Evolutionary conservation across 306 rosid species (phyloP), one percentile per base, ranked within the genome.

Genomic region (Prunus padus): DNA sequence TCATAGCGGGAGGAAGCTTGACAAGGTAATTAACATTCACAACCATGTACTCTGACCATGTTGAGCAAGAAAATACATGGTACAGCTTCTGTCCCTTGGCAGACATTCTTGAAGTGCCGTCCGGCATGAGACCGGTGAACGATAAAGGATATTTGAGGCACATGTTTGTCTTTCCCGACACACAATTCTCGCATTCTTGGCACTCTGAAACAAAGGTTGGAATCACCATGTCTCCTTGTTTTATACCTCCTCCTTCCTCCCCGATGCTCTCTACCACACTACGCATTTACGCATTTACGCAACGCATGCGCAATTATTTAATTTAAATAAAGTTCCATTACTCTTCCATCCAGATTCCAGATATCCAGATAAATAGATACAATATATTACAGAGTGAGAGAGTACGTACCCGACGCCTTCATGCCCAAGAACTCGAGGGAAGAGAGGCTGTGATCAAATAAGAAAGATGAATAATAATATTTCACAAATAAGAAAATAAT

Each of bases 381-480:
- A 14, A 28, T 28, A n/a, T 7, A 19, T 8, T 8, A 4, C 9
- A 16, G 3, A 71, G 6, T 61, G 11, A 40, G 11, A 40, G 2
- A 11, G 62, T 37, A 56, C 75, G 26, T 57, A 86, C 93, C 93
- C 90, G 26, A 89, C 84, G 51, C 93, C 93, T 79, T 89, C 93
- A 19, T 86, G 93, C 9, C 90, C 90, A 28, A 81, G 76, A 57
- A 83, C 89, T 72, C 80, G 66, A 67, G 93, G 93, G 76, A 69
- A 86, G 16, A 46, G 50, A 23, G 69, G 72, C 89, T 88, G 84
- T 63, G n/a, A 54, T 18, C 0, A 54, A 54, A 51, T 46, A 46
- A 49, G 55, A 50, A 50, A 50, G 55, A 16, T 1, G 5, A 50
- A 50, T n/a, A 31, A 31, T 31, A 31, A 31, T 31, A 31, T 4